Conservation (phyloP, 2,329 filamentous ascomycete genomes). For the Passalora sequoiae region DNA sequence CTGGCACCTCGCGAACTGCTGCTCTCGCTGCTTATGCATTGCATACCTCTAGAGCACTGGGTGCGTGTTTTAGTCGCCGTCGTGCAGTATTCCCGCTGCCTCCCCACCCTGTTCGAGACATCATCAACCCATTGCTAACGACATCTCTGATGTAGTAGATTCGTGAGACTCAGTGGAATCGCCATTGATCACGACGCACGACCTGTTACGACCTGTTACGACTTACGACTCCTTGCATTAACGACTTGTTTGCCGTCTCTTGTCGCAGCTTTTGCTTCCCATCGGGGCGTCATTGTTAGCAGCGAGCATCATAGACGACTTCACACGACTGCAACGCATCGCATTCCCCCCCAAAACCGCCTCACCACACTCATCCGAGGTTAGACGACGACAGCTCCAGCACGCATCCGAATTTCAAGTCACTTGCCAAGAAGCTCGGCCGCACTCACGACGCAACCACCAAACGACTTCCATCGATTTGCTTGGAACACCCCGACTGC, state of each 20-base stretch:
- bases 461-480: constrained; percentile 2
- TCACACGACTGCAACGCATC: constrained; percentile 18
- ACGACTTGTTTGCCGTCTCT: constrained; percentile 31
- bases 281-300: constrained; percentile 24
- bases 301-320: constrained; percentile 24
- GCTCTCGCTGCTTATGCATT: constrained; percentile 31
- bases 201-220: constrained; percentile 34
- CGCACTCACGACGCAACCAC: neutral
- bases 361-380: constrained; percentile 9
- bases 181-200: constrained; percentile 30
- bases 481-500: neutral
- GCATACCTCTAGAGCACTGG: constrained; percentile 33
- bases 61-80: constrained; percentile 33
- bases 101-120: constrained; percentile 10
- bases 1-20: constrained; percentile 29
- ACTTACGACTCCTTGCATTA: constrained; percentile 33
- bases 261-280: constrained; percentile 22
- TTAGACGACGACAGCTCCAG: constrained; percentile 8
- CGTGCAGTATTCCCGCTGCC: constrained; percentile 28
- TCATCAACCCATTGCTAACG: constrained; percentile 15
- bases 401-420: neutral
- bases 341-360: too few species aligned
- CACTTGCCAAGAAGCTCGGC: neutral
- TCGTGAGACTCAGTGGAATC: constrained; percentile 26
- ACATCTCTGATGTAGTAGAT: constrained; percentile 16